Evolutionary conservation across 208 protist species (phyloP).

Genomic region (Crithidia brevicula): DNA sequence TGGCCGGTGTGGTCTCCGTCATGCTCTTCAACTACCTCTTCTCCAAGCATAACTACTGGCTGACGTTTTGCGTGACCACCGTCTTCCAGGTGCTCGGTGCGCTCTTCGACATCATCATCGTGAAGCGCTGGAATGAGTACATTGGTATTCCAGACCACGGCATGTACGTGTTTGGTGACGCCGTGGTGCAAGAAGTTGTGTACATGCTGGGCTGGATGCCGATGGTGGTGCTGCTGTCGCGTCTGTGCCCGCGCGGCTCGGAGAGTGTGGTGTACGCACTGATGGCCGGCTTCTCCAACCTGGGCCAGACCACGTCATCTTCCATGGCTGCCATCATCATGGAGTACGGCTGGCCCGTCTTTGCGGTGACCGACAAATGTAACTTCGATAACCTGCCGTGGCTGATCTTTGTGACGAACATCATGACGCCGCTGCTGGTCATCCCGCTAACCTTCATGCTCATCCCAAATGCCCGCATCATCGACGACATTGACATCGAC

Average conservation of each 20-base stretch:
- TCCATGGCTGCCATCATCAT: conserved; percentile 54
- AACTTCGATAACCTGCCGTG: conserved; percentile 67
- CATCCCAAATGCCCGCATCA: conserved; percentile 57
- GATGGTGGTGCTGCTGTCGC: conserved; percentile 69
- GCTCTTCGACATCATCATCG: conserved; percentile 74
- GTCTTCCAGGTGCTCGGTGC: conserved; percentile 39
- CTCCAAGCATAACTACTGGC: conserved; percentile 46
- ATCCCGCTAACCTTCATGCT: conserved; percentile 73
- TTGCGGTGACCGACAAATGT: conserved; percentile 35
- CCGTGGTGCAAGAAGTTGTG: conserved; percentile 57
- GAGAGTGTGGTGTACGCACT: conserved; percentile 81
- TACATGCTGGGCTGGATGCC: conserved; percentile 79
- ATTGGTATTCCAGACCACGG: conserved; percentile 55
- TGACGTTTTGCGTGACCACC: conserved; percentile 52
- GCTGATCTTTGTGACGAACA: conserved; percentile 62
- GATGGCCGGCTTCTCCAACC: conserved; percentile 77
- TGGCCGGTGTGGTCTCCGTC: conserved; percentile 46
- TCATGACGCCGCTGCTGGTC: conserved; percentile 41
- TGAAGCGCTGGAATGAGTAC: conserved; percentile 68
- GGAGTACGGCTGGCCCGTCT: conserved; percentile 49
- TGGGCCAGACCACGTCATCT: conserved; percentile 51
- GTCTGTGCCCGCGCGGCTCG: conserved; percentile 74
- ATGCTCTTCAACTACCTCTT: conserved; percentile 56
- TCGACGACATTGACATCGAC: conserved; percentile 53
- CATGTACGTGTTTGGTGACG: conserved; percentile 72